Percentiles rank a stretch among this genome's conserved stretches.
phyloP scores from a whole-genome alignment of 2,329 filamentous ascomycete genomes.

The Penicillium vulpinum region DNA sequence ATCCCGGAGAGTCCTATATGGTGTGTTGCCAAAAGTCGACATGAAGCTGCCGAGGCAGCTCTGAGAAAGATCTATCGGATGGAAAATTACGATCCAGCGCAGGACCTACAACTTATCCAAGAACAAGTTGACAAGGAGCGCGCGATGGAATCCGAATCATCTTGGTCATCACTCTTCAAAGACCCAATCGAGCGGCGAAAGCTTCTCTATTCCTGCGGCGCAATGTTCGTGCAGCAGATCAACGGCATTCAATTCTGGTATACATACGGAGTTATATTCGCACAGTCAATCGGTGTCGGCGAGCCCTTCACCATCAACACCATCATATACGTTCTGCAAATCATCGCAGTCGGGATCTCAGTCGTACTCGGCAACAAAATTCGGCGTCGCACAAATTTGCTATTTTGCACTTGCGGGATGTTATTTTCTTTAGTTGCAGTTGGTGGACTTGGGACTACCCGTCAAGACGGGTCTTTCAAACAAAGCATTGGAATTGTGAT shows the following conservation, averaged over 20 bases:
- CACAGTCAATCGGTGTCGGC: constrained; percentile 43
- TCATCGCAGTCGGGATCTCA: constrained; percentile 40
- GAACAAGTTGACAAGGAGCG: neutral
- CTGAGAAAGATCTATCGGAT: neutral
- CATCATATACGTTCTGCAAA: constrained; percentile 48
- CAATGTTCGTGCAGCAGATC: constrained; percentile 51
- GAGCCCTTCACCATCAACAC: constrained; percentile 47
- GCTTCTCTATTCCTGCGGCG: constrained; percentile 48
- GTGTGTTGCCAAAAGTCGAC: neutral
- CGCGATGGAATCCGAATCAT: neutral
- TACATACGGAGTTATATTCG: constrained; percentile 47
- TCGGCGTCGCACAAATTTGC: constrained; percentile 38
- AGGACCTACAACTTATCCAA: neutral
- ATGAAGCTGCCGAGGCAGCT: too few relatives aligned
- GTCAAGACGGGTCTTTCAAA: neutral
- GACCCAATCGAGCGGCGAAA: neutral
- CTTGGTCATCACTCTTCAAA: neutral
- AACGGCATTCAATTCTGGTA: constrained; percentile 53
- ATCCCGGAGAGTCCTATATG: neutral
- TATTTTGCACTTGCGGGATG: constrained; percentile 30
- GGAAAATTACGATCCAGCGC: neutral
- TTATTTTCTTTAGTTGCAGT: neutral
- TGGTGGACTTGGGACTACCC: neutral
- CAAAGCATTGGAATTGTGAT: neutral
- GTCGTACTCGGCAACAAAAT: constrained; percentile 46